Evolutionary conservation across 495 filamentous ascomycete genomes (phyloP), one percentile per base, ranked within the genome.

Genomic region (Bombardia bombarda): DNA sequence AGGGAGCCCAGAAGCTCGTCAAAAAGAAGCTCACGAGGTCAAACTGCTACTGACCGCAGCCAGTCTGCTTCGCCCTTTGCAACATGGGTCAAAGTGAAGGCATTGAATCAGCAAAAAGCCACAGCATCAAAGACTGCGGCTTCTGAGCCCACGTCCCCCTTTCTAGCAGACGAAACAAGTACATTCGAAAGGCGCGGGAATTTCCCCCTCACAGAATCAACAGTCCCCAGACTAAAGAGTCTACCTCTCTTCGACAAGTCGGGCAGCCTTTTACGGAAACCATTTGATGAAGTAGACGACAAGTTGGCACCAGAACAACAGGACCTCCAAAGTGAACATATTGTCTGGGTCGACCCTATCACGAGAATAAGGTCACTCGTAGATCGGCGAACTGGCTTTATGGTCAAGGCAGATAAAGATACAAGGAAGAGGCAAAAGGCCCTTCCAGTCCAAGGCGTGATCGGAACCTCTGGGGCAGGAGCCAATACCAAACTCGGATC

Each of bases 81-180:
- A 40, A 57, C 55, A 3, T 92, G 86, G 83, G 78, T 79, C 23
- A 75, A 77, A 38, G 68, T 87, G 18, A 93, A 90, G 58, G 70
- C 68, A 19, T 75, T 76, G 9, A 34, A 14, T 5, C 25, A 21
- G 3, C 6, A 41, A 4, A 16, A 39, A 10, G 8, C 2, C 7
- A 1, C 16, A 10, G 20, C 1, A 6, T 22, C 32, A 9, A 53
- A 56, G 21, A 31, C 17, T 7, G 14, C 21, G 3, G 12, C 21
- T 10, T 48, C 18, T 19, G 16, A 21, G 9, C 21, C n/a, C n/a
- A n/a, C n/a, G n/a, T n/a, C n/a, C n/a, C n/a, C n/a, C n/a, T n/a
- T n/a, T n/a, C n/a, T n/a, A n/a, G n/a, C n/a, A n/a, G n/a, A n/a
- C n/a, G n/a, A n/a, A n/a, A n/a, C n/a, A n/a, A n/a, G n/a, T n/a